Conservation (phyloP, 169 alveolate genomes). For the Plasmodium gonderi region DNA sequence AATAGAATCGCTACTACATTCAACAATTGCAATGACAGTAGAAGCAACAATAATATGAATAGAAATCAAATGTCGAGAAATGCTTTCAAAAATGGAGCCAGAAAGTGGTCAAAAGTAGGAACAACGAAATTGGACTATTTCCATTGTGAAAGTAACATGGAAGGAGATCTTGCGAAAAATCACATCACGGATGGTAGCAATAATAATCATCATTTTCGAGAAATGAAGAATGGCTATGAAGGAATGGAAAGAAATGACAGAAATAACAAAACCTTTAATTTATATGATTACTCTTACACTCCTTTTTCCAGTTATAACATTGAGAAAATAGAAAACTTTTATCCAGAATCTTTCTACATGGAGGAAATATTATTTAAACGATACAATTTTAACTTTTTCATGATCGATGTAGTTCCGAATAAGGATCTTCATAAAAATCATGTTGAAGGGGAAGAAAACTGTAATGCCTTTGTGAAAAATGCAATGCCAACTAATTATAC, state of each 20-base stretch:
- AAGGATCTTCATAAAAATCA: not conserved
- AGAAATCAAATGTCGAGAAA: not conserved
- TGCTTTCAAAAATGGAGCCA: not conserved
- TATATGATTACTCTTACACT: conserved; percentile 62
- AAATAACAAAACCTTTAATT: not conserved
- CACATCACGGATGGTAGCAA: not conserved
- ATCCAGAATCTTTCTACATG: conserved; percentile 66
- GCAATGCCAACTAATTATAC: not conserved
- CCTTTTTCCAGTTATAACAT: conserved; percentile 6
- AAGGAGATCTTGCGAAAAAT: not conserved
- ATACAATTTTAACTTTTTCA: conserved; percentile 57
- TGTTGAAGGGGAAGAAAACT: not conserved
- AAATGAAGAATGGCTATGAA: not conserved
- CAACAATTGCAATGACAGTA: not conserved
- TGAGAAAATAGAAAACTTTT: conserved; percentile 19
- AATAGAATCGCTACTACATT: too few relatives aligned
- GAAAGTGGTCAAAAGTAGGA: not conserved
- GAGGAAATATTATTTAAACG: conserved; percentile 44
- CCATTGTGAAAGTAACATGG: not conserved
- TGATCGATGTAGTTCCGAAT: conserved; percentile 17
- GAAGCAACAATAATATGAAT: not conserved
- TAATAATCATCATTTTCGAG: not conserved
- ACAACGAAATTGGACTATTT: not conserved
- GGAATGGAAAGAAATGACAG: not conserved
- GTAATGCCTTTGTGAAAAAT: not conserved